Percentiles rank a stretch among this genome's conserved stretches.
phyloP scores from a whole-genome alignment of 2,329 filamentous ascomycete species.

The Neurospora crassa region DNA sequence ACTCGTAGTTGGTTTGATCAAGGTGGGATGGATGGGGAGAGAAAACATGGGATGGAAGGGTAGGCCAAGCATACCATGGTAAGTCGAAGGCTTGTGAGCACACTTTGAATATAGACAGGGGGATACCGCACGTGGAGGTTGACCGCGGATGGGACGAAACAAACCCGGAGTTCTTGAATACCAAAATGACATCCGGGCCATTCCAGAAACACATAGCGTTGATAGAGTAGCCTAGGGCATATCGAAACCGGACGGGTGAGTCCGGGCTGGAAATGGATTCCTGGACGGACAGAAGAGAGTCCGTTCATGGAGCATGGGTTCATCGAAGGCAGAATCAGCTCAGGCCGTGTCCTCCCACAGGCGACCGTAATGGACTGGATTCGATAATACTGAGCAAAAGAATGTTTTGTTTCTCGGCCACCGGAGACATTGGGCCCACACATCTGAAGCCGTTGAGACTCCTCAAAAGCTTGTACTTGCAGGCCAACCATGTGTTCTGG shows the following conservation, averaged over 20 bases:
- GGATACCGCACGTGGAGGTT: constrained; percentile 20
- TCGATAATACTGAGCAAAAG: background rate
- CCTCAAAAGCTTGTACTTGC: background rate
- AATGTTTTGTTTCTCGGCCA: background rate
- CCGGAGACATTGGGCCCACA: background rate
- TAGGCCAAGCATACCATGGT: constrained; percentile 18
- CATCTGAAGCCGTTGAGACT: background rate
- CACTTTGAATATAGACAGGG: constrained; percentile 3
- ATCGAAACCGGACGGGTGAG: constrained; percentile 15
- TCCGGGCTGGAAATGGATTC: constrained; percentile 19
- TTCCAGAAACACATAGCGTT: background rate
- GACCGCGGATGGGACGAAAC: constrained; percentile 36
- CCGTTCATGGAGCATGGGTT: constrained; percentile 10
- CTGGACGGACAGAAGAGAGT: constrained; percentile 10
- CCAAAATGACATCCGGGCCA: constrained; percentile 6
- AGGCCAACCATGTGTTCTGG: background rate
- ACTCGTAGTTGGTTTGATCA: constrained; percentile 18
- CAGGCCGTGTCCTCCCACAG: background rate
- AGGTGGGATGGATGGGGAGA: constrained; percentile 19
- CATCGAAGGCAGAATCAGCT: background rate
- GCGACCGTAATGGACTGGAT: background rate
- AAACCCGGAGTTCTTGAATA: constrained; percentile 29
- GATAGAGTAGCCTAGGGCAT: background rate
- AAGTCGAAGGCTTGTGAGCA: constrained; percentile 6
- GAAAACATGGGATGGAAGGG: constrained; percentile 16